Evolutionary conservation across 306 rosid species (phyloP).

Genomic region (Cicer pinnatifidum): DNA sequence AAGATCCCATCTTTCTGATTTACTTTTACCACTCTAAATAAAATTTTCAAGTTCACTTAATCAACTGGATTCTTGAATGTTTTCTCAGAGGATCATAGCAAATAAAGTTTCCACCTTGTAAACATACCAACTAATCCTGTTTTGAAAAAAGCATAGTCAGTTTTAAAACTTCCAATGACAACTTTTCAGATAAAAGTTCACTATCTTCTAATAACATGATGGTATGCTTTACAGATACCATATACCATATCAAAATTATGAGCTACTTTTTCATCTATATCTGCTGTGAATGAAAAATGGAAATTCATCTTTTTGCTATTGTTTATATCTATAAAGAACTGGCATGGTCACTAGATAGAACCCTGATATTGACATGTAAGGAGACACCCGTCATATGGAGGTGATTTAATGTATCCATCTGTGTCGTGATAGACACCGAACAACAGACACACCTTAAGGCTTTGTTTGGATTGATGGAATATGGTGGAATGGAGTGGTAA

Average conservation of each 20-base stretch:
- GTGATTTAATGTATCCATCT: no score
- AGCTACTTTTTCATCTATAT: not conserved
- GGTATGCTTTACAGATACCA: not conserved
- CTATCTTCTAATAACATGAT: not conserved
- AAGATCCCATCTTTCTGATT: slow-evolving; percentile 73
- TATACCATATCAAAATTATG: slow-evolving; percentile 9
- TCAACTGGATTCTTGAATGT: slow-evolving; percentile 13
- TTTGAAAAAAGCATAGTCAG: slow-evolving; percentile 13
- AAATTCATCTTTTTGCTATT: not conserved
- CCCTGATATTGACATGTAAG: no score
- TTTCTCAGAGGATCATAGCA: slow-evolving; percentile 26
- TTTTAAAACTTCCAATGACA: slow-evolving; percentile 13
- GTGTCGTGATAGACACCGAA: no score
- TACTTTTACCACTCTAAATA: not conserved
- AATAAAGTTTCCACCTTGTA: not conserved
- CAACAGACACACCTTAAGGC: no score
- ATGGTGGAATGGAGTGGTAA: no score
- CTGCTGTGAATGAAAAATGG: not conserved
- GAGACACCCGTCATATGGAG: no score
- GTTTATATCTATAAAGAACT: not conserved
- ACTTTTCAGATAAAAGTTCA: not conserved
- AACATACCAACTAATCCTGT: slow-evolving; percentile 31
- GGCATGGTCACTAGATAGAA: no score
- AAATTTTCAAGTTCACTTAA: not conserved
- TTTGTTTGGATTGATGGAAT: no score